Conservation (phyloP, 2,329 filamentous ascomycete genomes). For the Didymella pinodella region DNA sequence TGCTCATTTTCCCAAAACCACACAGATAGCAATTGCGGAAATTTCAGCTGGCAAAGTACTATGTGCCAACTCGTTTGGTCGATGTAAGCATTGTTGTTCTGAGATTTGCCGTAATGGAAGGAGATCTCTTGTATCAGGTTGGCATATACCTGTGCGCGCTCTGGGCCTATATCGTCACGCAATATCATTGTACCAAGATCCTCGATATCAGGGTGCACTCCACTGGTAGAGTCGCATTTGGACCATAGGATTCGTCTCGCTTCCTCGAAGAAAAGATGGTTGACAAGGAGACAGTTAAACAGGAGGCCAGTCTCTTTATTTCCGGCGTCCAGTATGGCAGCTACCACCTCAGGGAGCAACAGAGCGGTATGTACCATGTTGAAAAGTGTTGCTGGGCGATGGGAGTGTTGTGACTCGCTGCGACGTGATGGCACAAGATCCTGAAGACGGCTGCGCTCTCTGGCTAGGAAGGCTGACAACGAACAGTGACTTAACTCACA, state of each 20-base stretch:
- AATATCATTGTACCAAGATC: not conserved
- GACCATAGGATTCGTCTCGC: not conserved
- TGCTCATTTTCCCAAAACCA: conserved; percentile 3
- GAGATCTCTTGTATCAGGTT: not conserved
- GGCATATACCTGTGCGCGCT: conserved; percentile 2
- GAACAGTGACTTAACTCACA: not conserved
- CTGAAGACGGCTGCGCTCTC: not conserved
- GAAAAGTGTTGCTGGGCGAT: not conserved
- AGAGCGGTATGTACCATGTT: not conserved
- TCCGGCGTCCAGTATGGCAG: not conserved
- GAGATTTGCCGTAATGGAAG: not conserved
- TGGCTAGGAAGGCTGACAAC: not conserved
- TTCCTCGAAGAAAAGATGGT: conserved; percentile 4
- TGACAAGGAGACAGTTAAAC: conserved; percentile 2
- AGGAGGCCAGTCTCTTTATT: not conserved
- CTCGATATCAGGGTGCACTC: not conserved
- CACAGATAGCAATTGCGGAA: not conserved
- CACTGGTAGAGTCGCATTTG: not conserved
- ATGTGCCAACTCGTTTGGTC: not conserved
- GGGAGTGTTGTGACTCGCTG: not conserved
- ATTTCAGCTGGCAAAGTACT: not conserved
- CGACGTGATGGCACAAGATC: not conserved
- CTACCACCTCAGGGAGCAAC: conserved; percentile 1
- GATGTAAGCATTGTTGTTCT: not conserved
- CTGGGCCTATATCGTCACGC: not conserved